Evolutionary conservation across 805 yeast species (phyloP), one percentile per base, ranked within the genome.

Genomic region (Lipomyces lipofer): DNA sequence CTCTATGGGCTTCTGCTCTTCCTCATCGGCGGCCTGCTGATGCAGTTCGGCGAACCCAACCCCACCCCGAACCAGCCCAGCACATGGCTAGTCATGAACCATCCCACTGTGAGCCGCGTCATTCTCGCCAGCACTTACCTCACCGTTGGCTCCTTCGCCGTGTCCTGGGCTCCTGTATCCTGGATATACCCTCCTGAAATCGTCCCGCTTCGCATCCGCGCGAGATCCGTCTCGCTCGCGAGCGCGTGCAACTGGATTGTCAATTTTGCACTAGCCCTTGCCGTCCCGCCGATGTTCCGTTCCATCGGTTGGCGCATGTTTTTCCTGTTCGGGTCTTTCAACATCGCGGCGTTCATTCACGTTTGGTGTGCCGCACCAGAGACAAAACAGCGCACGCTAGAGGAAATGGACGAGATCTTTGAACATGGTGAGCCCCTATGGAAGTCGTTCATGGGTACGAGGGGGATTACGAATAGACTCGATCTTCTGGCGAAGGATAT

Each of bases 341-440:
- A 63, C 32, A 35, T 62, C 35, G 25, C 30, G 22, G 64, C 59
- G 13, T 51, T 52, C 48, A 19, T 63, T 7, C 56, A 96, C 3
- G 82, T 85, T 21, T 81, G 78, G 71, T 77, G 76, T 48, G 73
- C 81, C 45, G 88, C 85, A 66, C 97, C 97, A 0, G 97, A 91
- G 68, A 90, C 97, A 1, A 89, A 86, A 64, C 97, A 96, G 12
- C 81, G 90, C 47, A 79, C 84, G 25, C 75, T 90, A 47, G 97
- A 91, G 67, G 97, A 80, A 66, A 79, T 81, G 66, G 69, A 73
- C 49, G 63, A 63, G 50, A 60, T 72, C 7, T 72, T 72, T 68
- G 72, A 46, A 70, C 82, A 22, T 73, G 78, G 79, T 17, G 56
- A 42, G 25, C 56, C 62, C 21, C 22, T 58, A 17, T 58, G 62